These are phyloP conservation scores for Pseudoscleropodium purum DNA, from an alignment of 225 moss, liverwort and hornwort species.

Conservation along the genomic window DNA sequence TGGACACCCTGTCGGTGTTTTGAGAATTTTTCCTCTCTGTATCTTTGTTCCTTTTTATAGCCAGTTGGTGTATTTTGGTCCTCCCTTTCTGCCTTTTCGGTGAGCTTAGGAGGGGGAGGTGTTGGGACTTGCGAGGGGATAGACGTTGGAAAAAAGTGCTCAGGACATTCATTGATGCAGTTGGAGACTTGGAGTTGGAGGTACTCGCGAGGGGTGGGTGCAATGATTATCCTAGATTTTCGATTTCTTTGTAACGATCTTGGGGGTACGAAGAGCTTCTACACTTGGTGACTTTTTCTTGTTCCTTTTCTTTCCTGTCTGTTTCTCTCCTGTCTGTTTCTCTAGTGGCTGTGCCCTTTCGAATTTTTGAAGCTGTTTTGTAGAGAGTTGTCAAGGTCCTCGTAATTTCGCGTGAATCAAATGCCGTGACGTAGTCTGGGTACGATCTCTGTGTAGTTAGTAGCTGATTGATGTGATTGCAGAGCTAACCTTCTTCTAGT, in stretches of 20 bases:
- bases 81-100: not conserved
- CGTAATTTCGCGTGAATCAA: not conserved
- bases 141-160: not conserved
- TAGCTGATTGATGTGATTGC: not conserved
- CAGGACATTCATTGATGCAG: not conserved
- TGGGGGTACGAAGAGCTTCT: not conserved
- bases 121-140: not conserved
- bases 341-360: not conserved
- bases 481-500: not conserved
- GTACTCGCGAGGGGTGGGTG: no score
- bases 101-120: not conserved
- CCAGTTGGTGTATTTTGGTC: not conserved
- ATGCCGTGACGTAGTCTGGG: not conserved
- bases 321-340: not conserved
- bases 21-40: not conserved
- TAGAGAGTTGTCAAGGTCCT: not conserved
- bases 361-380: not conserved
- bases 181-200: no score
- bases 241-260: not conserved
- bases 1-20: not conserved
- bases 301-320: no score
- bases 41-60: not conserved
- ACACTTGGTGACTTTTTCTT: not conserved
- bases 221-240: not conserved
- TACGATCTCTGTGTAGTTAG: not conserved